Evolutionary conservation across 768 basidiomycete species (phyloP), one percentile per base, ranked within the genome.

Genomic region (Mycena venus): DNA sequence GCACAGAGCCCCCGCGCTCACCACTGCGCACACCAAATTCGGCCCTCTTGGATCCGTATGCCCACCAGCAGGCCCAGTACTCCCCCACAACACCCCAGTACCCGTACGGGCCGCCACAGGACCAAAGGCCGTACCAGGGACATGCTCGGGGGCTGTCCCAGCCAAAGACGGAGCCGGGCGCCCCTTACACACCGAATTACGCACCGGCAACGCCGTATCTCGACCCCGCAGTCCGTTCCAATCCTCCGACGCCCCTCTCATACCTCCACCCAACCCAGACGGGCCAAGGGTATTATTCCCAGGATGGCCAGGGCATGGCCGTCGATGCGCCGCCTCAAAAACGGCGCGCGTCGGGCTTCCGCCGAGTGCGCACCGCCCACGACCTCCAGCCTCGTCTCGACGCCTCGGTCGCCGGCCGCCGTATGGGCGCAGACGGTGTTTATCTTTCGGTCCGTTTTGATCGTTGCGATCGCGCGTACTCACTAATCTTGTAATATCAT

Each of bases 301-400:
- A 90, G 21, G 89, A 91, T 76, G 91, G 93, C 72, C 92, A 94
- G 71, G 79, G 90, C 70, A 95, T 95, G 94, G 84, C 87, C 51
- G 91, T 95, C n/a, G 95, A 95, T 80, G 80, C 77, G 31, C 86
- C 88, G 68, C 89, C 83, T 74, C 90, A 90, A 73, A 92, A 91
- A 82, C 89, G 93, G 79, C 89, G 94, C 40, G 89, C 92, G 11
- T 88, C 90, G 68, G 97, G 95, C 25, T 94, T 97, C 80, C 90
- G 94, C 80, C 89, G 94, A 73, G 90, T 98, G 21, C 91, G 93
- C 73, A 93, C 93, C 77, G 86, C 85, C 76, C 89, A 91, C 73
- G 97, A 98, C 83, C 84, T 98, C 36, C 90, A 92, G 68, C 95
- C 97, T 59, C 90, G 91, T 70, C 85, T 93, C 76, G 94, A 94